Conservation (phyloP, 768 basidiomycete species). For the Favolaschia claudopus region DNA sequence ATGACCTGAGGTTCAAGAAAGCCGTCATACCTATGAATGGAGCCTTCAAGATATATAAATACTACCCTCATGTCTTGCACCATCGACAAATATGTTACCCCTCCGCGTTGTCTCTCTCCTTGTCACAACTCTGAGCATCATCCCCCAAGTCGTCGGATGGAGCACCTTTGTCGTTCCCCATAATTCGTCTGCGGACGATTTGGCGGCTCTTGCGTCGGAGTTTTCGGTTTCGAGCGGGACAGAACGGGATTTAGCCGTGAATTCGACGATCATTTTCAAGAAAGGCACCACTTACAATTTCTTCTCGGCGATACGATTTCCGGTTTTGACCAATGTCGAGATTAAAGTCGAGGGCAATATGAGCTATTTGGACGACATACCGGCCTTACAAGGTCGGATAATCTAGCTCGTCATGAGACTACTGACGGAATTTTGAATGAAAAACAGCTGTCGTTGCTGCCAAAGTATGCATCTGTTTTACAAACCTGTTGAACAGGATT, state of each 20-base stretch:
- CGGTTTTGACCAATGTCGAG: slow-evolving; percentile 44
- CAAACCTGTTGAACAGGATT: no score
- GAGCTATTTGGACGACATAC: slow-evolving; percentile 23
- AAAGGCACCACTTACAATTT: slow-evolving; percentile 49
- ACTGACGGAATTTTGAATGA: slow-evolving; percentile 11
- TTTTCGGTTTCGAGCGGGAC: slow-evolving; percentile 17
- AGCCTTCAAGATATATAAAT: no score
- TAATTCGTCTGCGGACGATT: slow-evolving; percentile 17
- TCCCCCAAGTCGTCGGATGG: slow-evolving; percentile 18
- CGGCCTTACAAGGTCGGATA: slow-evolving; percentile 15
- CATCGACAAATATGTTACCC: no score
- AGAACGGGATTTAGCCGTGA: slow-evolving; percentile 18
- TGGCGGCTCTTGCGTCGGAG: slow-evolving; percentile 2
- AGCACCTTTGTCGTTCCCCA: slow-evolving; percentile 19
- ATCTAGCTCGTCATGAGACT: slow-evolving; percentile 2
- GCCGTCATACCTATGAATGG: no score
- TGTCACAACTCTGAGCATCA: no score
- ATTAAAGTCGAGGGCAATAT: slow-evolving; percentile 44
- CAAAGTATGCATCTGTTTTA: slow-evolving; percentile 14
- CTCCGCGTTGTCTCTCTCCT: no score
- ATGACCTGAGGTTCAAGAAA: no score
- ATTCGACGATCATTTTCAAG: slow-evolving; percentile 46
- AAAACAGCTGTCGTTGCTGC: slow-evolving; percentile 19
- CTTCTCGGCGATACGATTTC: slow-evolving; percentile 47
- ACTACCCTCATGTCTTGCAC: no score